A percentile compares a stretch with the other conserved stretches of the same genome.
Evolutionary conservation across 495 filamentous ascomycete species (phyloP).

Genomic region (Penicillium angulare): DNA sequence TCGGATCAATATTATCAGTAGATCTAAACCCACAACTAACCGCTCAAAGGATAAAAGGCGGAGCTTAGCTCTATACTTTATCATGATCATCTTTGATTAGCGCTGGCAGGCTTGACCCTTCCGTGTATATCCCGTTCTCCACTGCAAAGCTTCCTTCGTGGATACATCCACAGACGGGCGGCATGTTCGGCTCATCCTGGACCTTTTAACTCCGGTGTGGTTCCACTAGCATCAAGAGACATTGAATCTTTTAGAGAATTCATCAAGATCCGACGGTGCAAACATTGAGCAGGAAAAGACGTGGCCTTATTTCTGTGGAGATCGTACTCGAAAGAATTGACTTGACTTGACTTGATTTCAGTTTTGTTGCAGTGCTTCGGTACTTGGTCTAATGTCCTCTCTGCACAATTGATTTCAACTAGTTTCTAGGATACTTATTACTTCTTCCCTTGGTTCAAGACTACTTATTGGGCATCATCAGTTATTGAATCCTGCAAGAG

Average conservation of each 20-base stretch:
- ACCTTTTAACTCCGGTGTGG: slow-evolving; percentile 19
- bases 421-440: too few relatives aligned
- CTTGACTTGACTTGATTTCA: too few relatives aligned
- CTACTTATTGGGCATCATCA: too few relatives aligned
- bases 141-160: slow-evolving; percentile 38
- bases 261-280: slow-evolving; percentile 33
- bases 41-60: too few relatives aligned
- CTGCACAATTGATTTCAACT: too few relatives aligned
- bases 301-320: too few relatives aligned
- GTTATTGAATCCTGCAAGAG: too few relatives aligned
- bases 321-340: too few relatives aligned
- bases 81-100: slow-evolving; percentile 53
- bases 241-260: slow-evolving; percentile 51
- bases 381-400: too few relatives aligned
- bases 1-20: slow-evolving; percentile 10
- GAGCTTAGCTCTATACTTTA: slow-evolving; percentile 12
- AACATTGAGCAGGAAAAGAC: slow-evolving; percentile 38
- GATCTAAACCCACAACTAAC: not conserved
- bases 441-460: too few relatives aligned
- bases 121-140: slow-evolving; percentile 33
- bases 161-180: slow-evolving; percentile 36
- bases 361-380: too few relatives aligned
- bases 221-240: slow-evolving; percentile 21
- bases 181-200: slow-evolving; percentile 27
- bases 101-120: slow-evolving; percentile 54